Base-by-base conservation (phyloP, 2,329 filamentous ascomycete species). In the Exserohilum turcica region DNA sequence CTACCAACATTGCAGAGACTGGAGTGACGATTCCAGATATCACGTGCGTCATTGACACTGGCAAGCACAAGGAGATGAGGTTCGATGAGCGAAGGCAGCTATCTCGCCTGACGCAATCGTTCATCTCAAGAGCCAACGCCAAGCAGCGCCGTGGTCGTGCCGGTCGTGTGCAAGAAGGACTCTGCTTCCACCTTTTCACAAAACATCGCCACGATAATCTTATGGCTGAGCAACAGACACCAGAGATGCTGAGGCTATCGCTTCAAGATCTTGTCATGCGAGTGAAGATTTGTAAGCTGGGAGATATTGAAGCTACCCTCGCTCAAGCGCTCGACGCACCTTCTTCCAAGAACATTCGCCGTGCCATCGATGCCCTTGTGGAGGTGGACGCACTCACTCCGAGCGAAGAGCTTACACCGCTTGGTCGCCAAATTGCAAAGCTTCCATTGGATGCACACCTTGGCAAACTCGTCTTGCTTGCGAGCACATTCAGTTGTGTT, bases 11-110 rank as follows among this genome's bases (percentile, higher is more conserved):
- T 72, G 94, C 94, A 4, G 94, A 99, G 74, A 99, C 94, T 0
- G 94, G 94, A 78, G 96, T 99, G 69, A 99, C 94, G 0, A 99
- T 99, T 61, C 94, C 94, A 1, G 94, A 99, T 71, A 91, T 99
- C 27, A 97, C 94, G 0, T 96, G 92, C 65, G 94, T 99, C 39
- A 89, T 99, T 53, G 94, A 99, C 73, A 92, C 92, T 0, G 94
- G 94, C 51, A 97, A 96, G 74, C 93, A 97, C 75, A 92, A 95
- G 61, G 93, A 96, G 74, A 97, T 97, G 93, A 80, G 93, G 24
- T 97, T 96, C 65, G 93, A 99, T 68, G 94, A 99, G 77, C 86
- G 90, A 49, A 84, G 92, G 51, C 94, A 99, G 68, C 81, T 99
- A 29, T 97, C 93, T 1, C 85, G 91, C 18, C 82, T 99, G 16